These are phyloP conservation scores for Zygosaccharomyces sapae DNA, from an alignment of 1,139 yeast species.

Conservation along the genomic window DNA sequence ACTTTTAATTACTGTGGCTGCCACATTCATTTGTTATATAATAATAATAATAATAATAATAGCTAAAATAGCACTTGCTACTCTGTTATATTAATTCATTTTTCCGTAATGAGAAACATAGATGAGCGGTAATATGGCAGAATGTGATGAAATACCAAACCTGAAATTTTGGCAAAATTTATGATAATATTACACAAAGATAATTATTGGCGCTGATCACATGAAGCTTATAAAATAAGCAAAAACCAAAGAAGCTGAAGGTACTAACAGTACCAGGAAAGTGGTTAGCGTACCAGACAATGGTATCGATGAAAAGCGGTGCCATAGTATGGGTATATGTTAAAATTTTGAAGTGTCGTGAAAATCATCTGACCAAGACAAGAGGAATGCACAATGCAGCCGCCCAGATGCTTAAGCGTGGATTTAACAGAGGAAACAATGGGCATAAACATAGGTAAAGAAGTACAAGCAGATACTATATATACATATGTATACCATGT, in stretches of 20 bases:
- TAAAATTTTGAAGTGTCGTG: constrained; percentile 1
- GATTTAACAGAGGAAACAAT: background rate
- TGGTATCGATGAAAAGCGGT: background rate
- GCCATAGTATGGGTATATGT: constrained; percentile 4
- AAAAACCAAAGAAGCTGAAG: no score
- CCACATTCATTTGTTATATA: constrained; percentile 4
- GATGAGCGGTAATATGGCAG: no score
- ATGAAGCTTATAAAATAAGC: background rate
- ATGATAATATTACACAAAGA: background rate
- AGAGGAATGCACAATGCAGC: background rate
- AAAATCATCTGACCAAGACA: constrained; percentile 1
- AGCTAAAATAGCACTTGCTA: no score
- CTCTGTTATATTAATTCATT: no score
- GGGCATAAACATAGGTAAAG: background rate
- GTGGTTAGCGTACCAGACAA: no score
- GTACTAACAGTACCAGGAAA: no score
- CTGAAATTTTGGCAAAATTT: background rate
- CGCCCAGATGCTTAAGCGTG: background rate
- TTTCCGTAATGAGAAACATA: no score
- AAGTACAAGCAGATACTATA: no score
- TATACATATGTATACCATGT: no score
- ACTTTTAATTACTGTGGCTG: constrained; percentile 1
- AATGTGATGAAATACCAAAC: background rate
- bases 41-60: background rate
- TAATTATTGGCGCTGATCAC: background rate